Percentiles rank a stretch among this genome's conserved stretches.
These are phyloP conservation scores for Vaccinium macrocarpon DNA, from an alignment of 148 eudicot genomes.

Conservation along the genomic window DNA sequence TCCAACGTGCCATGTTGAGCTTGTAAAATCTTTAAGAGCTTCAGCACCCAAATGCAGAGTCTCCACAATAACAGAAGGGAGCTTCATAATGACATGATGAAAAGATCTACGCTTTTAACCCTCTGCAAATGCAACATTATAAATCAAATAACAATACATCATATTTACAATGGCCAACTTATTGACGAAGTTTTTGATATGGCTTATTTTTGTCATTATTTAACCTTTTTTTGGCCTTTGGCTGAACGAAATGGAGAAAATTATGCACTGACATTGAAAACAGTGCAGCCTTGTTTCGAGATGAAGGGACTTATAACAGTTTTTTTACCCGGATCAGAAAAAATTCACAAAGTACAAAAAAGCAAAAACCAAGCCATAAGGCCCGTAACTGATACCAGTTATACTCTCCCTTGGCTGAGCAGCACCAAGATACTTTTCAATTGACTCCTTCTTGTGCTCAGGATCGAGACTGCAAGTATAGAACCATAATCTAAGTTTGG, in stretches of 20 bases:
- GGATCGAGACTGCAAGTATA: conserved; percentile 77
- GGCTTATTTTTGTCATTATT: background rate
- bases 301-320: background rate
- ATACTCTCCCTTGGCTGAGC: conserved; percentile 30
- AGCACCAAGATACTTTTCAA: conserved; percentile 74
- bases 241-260: background rate
- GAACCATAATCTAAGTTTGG: background rate
- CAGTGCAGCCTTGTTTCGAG: background rate
- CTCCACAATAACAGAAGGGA: background rate
- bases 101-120: background rate
- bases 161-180: background rate
- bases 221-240: background rate
- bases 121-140: conserved; percentile 3
- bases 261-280: background rate
- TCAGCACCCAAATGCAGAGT: background rate
- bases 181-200: background rate
- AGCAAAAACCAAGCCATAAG: background rate
- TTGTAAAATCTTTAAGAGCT: conserved; percentile 4
- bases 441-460: conserved; percentile 73
- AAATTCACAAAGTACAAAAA: background rate
- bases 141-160: background rate
- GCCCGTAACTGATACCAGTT: conserved; percentile 15
- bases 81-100: conserved; percentile 3
- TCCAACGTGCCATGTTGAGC: background rate
- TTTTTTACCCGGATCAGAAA: background rate